These are phyloP conservation scores for Monosporozyma aerobia DNA, from an alignment of 805 yeast genomes.

Conservation along the genomic window DNA sequence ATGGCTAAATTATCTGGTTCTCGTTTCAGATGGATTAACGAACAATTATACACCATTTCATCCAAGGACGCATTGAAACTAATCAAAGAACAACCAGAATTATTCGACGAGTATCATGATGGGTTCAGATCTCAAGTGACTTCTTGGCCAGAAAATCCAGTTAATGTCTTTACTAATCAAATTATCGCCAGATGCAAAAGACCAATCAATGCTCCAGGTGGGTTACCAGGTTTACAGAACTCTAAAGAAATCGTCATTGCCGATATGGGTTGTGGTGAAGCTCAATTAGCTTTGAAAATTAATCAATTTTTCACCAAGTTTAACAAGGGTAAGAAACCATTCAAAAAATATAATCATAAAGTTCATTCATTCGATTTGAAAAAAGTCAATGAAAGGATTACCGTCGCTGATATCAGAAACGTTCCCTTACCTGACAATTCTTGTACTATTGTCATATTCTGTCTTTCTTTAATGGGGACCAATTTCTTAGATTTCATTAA, in stretches of 20 bases:
- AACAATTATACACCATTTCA: conserved; percentile 81
- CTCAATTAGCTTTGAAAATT: conserved; percentile 68
- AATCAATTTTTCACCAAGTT: conserved; percentile 33
- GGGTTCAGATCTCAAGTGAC: conserved; percentile 95
- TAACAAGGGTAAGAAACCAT: conserved; percentile 25
- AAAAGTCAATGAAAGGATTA: conserved; percentile 77
- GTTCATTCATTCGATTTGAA: conserved; percentile 90
- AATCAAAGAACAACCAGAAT: conserved; percentile 70
- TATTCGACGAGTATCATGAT: conserved; percentile 89
- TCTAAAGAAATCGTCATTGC: conserved; percentile 65
- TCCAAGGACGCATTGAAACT: conserved; percentile 70
- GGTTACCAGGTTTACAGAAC: conserved; percentile 61
- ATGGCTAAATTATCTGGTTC: conserved; percentile 91
- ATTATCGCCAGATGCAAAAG: conserved; percentile 49
- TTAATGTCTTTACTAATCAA: conserved; percentile 74
- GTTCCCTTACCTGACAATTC: conserved; percentile 78
- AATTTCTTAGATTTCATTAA: conserved; percentile 84
- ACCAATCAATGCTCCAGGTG: conserved; percentile 92
- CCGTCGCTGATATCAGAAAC: conserved; percentile 91
- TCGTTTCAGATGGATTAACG: conserved; percentile 96
- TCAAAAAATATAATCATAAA: conserved; percentile 39
- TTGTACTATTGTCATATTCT: conserved; percentile 82
- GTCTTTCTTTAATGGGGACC: conserved; percentile 95
- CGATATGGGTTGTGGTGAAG: conserved; percentile 99
- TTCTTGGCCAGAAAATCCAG: conserved; percentile 98